Conservation (phyloP, 2,329 filamentous ascomycete genomes). For the Colletotrichum acutatum region DNA sequence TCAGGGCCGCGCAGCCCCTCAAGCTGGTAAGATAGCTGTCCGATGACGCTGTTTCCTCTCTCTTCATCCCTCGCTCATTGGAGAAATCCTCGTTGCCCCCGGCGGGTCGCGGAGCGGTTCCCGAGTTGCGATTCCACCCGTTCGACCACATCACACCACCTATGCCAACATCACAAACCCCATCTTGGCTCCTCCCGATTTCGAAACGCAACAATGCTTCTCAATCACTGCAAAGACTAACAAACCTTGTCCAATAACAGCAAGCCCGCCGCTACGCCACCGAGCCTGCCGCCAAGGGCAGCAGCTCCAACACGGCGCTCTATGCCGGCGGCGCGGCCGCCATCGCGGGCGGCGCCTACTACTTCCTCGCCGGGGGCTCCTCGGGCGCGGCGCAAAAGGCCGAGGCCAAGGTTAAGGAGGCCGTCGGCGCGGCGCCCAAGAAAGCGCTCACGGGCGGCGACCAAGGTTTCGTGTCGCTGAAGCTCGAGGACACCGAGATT, state of each 20-base stretch:
- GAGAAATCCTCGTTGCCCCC: neutral
- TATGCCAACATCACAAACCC: neutral
- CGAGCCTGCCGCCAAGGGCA: constrained; percentile 60
- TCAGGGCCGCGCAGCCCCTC: constrained; percentile 73
- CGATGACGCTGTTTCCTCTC: neutral
- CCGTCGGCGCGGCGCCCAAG: constrained; percentile 52
- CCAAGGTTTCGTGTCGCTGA: constrained; percentile 87
- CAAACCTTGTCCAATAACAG: constrained; percentile 49
- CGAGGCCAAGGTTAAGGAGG: constrained; percentile 63
- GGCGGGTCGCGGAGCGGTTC: neutral
- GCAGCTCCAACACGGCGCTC: constrained; percentile 66
- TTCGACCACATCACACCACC: neutral
- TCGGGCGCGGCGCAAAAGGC: constrained; percentile 58
- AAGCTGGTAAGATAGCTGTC: constrained; percentile 64
- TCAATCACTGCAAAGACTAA: neutral
- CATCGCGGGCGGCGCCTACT: constrained; percentile 67
- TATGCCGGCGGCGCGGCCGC: constrained; percentile 70
- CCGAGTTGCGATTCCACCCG: no score
- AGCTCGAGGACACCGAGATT: constrained; percentile 80
- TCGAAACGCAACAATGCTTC: neutral
- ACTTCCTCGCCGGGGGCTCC: constrained; percentile 62
- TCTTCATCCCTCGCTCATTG: neutral
- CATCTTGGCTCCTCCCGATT: no score
- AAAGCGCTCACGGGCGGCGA: constrained; percentile 82
- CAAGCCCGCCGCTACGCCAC: constrained; percentile 76